A percentile compares a stretch with the other conserved stretches of the same genome.
Evolutionary conservation across 768 basidiomycete species (phyloP).

Genomic region (Galerina marginata): DNA sequence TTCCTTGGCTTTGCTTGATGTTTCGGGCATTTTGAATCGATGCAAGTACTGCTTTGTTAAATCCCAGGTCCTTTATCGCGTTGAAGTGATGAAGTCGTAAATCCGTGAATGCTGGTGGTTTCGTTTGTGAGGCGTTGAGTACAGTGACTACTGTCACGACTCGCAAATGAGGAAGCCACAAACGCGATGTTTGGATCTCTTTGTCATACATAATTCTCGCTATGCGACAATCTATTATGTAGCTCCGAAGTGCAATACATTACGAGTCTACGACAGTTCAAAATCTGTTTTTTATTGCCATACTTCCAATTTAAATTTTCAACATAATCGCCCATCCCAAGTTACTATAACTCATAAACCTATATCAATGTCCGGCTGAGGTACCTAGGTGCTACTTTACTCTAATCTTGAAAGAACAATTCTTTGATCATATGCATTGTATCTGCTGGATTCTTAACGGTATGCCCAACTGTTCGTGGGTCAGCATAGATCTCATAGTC

Average conservation of each 20-base stretch:
- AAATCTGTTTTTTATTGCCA: too few species aligned
- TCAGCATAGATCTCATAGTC: constrained; percentile 92
- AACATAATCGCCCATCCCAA: too few species aligned
- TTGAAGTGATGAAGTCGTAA: neutral
- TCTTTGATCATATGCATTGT: constrained; percentile 74
- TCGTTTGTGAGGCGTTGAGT: neutral
- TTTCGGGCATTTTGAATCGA: constrained; percentile 6
- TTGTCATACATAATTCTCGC: constrained; percentile 10
- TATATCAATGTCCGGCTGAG: too few species aligned
- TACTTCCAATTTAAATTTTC: too few species aligned
- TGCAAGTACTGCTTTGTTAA: neutral
- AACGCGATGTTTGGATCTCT: constrained; percentile 27
- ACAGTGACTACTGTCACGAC: neutral
- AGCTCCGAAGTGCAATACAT: too few species aligned
- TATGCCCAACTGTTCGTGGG: constrained; percentile 84
- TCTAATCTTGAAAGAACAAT: constrained; percentile 54
- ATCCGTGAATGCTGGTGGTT: too few species aligned
- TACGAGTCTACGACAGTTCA: too few species aligned
- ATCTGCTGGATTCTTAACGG: constrained; percentile 76
- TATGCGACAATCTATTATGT: neutral
- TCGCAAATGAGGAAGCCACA: neutral
- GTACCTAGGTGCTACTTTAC: neutral
- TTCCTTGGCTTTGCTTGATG: constrained; percentile 28
- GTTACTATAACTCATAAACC: too few species aligned
- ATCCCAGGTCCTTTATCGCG: neutral